A percentile compares a stretch with the other conserved stretches of the same genome.
These are phyloP conservation scores for Nannochloris sp. DNA, from an alignment of 139 green algal genomes.

Conservation along the genomic window DNA sequence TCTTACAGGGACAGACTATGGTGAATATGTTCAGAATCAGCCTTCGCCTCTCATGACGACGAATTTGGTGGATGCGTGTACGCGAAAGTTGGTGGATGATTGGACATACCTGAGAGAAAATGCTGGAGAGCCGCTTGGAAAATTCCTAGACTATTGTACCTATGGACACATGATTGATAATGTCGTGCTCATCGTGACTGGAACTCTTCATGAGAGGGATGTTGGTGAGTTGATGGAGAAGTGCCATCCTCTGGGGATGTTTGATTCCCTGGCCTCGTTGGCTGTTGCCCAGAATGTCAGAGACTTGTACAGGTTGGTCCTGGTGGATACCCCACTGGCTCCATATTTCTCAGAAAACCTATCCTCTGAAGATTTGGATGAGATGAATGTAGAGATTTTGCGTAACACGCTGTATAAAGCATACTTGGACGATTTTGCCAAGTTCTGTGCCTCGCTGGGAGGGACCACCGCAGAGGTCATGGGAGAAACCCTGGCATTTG, in stretches of 20 bases:
- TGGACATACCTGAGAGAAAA: slow-evolving; percentile 83
- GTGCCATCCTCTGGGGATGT: slow-evolving; percentile 96
- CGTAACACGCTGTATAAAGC: slow-evolving; percentile 97
- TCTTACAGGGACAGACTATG: slow-evolving; percentile 89
- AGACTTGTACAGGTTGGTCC: slow-evolving; percentile 92
- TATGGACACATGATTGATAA: slow-evolving; percentile 99
- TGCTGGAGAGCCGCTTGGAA: slow-evolving; percentile 74
- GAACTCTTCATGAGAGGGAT: slow-evolving; percentile 92
- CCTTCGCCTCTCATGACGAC: slow-evolving; percentile 84
- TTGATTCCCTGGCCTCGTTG: slow-evolving; percentile 91
- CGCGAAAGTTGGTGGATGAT: slow-evolving; percentile 94
- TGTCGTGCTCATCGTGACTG: slow-evolving; percentile 96
- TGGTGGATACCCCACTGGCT: slow-evolving; percentile 93
- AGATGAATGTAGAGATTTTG: slow-evolving; percentile 98
- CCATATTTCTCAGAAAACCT: slow-evolving; percentile 89
- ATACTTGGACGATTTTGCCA: slow-evolving; percentile 96
- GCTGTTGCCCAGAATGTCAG: slow-evolving; percentile 93
- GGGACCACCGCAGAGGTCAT: slow-evolving; percentile 86
- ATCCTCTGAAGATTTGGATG: slow-evolving; percentile 88
- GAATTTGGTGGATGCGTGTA: slow-evolving; percentile 91
- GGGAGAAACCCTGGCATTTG: slow-evolving; percentile 87
- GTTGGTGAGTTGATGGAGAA: slow-evolving; percentile 97
- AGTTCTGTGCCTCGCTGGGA: slow-evolving; percentile 69
- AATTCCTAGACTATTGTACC: slow-evolving; percentile 97
- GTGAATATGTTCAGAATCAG: slow-evolving; percentile 80